Conservation (phyloP, 2,329 filamentous ascomycete genomes). For the Pseudopyricularia cyperi region DNA sequence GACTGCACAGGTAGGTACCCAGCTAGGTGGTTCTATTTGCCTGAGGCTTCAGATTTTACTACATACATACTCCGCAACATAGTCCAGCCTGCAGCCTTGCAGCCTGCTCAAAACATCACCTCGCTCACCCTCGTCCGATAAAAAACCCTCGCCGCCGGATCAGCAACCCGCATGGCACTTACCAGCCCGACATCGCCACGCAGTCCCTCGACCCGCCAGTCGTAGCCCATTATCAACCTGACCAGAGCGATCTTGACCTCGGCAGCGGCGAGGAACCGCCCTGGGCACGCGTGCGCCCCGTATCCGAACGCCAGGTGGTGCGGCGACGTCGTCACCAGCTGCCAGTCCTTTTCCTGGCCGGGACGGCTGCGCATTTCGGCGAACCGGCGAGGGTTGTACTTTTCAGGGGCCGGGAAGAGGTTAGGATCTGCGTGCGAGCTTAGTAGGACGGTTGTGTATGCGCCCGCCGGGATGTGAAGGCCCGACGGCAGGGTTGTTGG, state of each 20-base stretch:
- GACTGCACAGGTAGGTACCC: too few relatives aligned
- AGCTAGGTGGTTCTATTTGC: too few relatives aligned
- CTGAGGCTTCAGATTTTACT: too few relatives aligned
- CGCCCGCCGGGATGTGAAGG: not conserved
- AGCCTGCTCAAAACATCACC: not conserved
- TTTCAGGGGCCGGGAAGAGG: not conserved
- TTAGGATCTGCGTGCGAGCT: not conserved
- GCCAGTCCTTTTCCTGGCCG: not conserved
- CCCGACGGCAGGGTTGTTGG: not conserved
- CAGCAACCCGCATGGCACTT: not conserved
- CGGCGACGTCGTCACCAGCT: not conserved
- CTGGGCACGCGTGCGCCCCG: constrained; percentile 33
- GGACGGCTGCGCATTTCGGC: not conserved
- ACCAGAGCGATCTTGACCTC: constrained; percentile 31
- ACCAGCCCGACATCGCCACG: not conserved
- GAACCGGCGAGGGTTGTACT: not conserved
- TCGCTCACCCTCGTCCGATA: not conserved
- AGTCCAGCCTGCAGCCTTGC: not conserved
- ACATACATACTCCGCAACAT: not conserved
- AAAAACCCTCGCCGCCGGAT: not conserved
- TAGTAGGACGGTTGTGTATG: not conserved
- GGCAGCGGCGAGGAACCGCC: constrained; percentile 32
- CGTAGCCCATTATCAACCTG: constrained; percentile 26
- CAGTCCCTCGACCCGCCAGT: not conserved
- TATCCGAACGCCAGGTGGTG: constrained; percentile 30